Base-by-base conservation (phyloP, 2,329 filamentous ascomycete genomes). In the Penicillium sp. region DNA sequence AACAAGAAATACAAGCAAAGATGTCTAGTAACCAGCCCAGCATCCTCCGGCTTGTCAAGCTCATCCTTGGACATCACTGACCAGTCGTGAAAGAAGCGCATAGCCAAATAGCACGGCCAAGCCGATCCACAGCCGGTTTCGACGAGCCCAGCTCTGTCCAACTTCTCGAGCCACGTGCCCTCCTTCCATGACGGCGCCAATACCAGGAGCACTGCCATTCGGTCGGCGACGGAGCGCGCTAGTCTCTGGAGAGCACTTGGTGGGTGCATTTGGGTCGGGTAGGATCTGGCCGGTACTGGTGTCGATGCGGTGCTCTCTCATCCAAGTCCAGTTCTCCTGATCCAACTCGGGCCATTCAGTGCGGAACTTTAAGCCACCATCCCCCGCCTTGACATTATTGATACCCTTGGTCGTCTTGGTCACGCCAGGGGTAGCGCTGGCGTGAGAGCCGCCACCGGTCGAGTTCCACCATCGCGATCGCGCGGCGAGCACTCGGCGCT, bases 381-480 rank as follows among this genome's bases (percentile, higher is more conserved):
- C 95, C 22, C 95, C 95, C 3, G 90, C 90, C 77, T 93, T 96
- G 71, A 97, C 84, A 47, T 85, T 86, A 34, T 86, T 88, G 63
- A 96, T 91, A 10, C 91, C 91, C 73, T 88, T 91, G 57, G 82
- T 74, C 48, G 79, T 83, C 22, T 79, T 75, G 62, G 84, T 87
- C 15, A 83, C 75, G 4, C 81, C 81, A 1, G 79, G 73, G 2
- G 81, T 76, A 3, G 78, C 76, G 50, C 76, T 78, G 35, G 78
- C 73, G 61, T 88, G 85, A 2, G 89, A 90, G 7, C 94, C 94
- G 54, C 92, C 92, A 42, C 94, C 93, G 0, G 94, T 98, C 37
- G 88, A 91, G 79, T 99, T 99, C 93, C 93, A 98, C 95, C 95
- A 99, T 56, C 91, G 83, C 15, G 91, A 91, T 63, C 90, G 85